Evolutionary conservation across 345 rosid species (phyloP).

Genomic region (Jatropha curcas): DNA sequence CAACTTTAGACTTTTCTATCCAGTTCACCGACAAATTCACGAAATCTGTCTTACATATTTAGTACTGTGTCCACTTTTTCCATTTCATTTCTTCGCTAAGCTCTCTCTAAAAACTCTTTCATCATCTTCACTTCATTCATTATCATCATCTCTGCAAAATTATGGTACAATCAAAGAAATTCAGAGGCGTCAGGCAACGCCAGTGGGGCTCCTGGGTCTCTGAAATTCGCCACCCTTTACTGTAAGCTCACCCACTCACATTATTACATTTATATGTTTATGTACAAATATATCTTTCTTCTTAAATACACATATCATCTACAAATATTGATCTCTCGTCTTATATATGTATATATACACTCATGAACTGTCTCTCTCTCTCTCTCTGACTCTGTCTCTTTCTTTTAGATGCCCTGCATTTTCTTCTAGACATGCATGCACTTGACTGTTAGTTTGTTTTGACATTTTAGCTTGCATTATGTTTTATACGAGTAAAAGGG

Average conservation of each 20-base stretch:
- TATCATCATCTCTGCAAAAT: constrained; percentile 16
- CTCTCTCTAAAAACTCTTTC: neutral
- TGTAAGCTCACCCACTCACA: constrained; percentile 43
- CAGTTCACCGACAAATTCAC: constrained; percentile 40
- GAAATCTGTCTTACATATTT: neutral
- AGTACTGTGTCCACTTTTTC: neutral
- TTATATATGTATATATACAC: too few relatives aligned
- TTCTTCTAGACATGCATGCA: neutral
- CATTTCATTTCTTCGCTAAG: neutral
- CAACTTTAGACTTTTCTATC: constrained; percentile 31
- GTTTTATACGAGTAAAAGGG: too few relatives aligned
- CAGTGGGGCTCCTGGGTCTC: constrained; percentile 96
- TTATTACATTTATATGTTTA: constrained; percentile 25
- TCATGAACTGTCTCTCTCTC: neutral
- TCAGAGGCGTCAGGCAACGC: constrained; percentile 86
- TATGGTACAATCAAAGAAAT: constrained; percentile 73
- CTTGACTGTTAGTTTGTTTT: too few relatives aligned
- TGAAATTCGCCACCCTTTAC: constrained; percentile 77
- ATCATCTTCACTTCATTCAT: neutral
- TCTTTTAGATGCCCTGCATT: neutral
- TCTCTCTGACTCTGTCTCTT: neutral
- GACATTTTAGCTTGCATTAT: too few relatives aligned
- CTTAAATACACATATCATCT: neutral
- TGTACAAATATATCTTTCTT: neutral
- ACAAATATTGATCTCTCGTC: too few relatives aligned